Evolutionary conservation across 1,284 basidiomycete species (phyloP), one percentile per base, ranked within the genome.

Genomic region (Rhodotorula sp.): DNA sequence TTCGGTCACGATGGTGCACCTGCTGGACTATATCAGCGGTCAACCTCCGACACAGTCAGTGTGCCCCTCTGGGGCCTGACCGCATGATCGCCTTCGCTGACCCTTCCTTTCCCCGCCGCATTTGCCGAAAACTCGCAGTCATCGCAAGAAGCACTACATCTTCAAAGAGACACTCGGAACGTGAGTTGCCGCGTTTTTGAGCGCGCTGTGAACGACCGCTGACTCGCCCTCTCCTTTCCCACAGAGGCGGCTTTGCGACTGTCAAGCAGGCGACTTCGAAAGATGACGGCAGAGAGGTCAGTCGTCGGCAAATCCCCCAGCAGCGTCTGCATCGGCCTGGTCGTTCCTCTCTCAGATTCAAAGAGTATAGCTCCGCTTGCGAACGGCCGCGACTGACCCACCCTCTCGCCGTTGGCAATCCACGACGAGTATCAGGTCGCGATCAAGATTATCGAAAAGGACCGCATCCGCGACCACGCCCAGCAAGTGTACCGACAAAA

Each of bases 401-500:
- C 34, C 8, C 34, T 8, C 34, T 12, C 10, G 38, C 38, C 38
- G n/a, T 23, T 12, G 8, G n/a, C 59, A 5, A 18, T 5, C 16
- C 7, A n/a, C 48, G 28, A 28, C n/a, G 3, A 15, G 21, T 43
- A 12, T 8, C 55, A 70, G 70, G 70, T 76, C 26, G 75, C 75
- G n/a, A 68, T 74, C 72, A 76, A 76, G 67, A 71, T 76, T 55
- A 70, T 76, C 45, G 59, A 58, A 19, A 76, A 76, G 57, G 26
- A 23, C 3, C 60, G 56, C 26, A 62, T 74, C 60, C 34, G 60
- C 15, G 70, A 70, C 64, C 62, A 64, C 58, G 62, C 57, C 15
- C 60, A 62, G 47, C 74, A 76, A 54, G 23, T 75, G 31, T 68
- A 60, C n/a, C 58, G 70, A 8, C 62, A 71, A n/a, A 71, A 70